Evolutionary conservation across 1,284 basidiomycete species (phyloP).

Genomic region (Chalciporus piperatoides): DNA sequence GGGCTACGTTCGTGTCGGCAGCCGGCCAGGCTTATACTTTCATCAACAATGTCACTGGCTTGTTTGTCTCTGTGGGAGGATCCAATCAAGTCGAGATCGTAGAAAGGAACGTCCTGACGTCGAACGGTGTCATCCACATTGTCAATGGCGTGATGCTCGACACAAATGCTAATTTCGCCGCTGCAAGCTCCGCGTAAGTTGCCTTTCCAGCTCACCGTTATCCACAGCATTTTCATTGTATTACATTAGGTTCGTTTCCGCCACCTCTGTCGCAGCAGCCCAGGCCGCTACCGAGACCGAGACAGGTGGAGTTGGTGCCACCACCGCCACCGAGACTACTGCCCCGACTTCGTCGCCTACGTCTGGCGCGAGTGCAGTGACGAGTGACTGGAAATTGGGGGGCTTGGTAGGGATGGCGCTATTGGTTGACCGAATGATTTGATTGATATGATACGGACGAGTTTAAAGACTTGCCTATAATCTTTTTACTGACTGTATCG

Average conservation of each 20-base stretch:
- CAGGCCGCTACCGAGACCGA: conserved; percentile 25
- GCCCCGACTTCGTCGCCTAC: not conserved
- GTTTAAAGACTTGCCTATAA: no score
- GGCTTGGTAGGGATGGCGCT: conserved; percentile 4
- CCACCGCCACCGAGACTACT: not conserved
- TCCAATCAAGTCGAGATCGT: conserved; percentile 54
- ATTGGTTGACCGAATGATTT: conserved; percentile 12
- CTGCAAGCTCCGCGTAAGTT: conserved; percentile 57
- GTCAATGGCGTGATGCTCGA: conserved; percentile 64
- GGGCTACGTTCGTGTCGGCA: conserved; percentile 48
- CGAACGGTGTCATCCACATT: conserved; percentile 73
- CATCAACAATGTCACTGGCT: conserved; percentile 55
- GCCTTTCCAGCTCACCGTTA: not conserved
- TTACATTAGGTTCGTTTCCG: conserved; percentile 25
- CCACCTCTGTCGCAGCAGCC: conserved; percentile 30
- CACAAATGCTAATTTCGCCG: conserved; percentile 43
- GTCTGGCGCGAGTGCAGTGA: not conserved
- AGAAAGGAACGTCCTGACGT: conserved; percentile 58
- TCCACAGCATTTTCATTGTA: not conserved
- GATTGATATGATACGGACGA: conserved; percentile 14
- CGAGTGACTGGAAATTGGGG: conserved; percentile 5
- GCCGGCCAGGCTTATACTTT: conserved; percentile 58
- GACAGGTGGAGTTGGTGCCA: conserved; percentile 25
- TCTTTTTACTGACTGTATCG: conserved; percentile 6
- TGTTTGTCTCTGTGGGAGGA: conserved; percentile 54